Conservation (phyloP, 2,329 filamentous ascomycete species). For the Penicillium polonicum region DNA sequence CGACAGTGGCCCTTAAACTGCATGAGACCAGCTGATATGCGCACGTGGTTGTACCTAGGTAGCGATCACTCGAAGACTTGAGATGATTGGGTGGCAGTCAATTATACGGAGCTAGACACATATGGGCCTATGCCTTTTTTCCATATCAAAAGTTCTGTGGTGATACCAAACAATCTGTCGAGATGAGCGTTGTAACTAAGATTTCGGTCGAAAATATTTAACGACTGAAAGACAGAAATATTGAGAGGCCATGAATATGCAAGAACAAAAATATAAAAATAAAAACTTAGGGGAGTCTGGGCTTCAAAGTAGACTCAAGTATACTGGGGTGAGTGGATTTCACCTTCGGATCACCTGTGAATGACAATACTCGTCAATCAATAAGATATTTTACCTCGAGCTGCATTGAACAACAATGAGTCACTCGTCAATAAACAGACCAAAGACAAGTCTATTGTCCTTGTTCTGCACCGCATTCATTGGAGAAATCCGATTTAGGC, state of each 20-base stretch:
- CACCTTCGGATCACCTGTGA: not conserved
- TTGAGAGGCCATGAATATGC: no score
- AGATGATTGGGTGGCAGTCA: not conserved
- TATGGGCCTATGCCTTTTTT: no score
- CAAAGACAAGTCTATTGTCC: not conserved
- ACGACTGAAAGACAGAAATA: no score
- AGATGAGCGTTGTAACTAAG: not conserved
- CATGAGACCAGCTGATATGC: not conserved
- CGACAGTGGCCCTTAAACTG: not conserved
- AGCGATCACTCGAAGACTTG: not conserved
- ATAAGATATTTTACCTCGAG: not conserved
- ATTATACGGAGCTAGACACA: not conserved
- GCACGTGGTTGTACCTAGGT: not conserved
- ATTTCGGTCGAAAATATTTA: not conserved
- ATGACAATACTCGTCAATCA: not conserved
- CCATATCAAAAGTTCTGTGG: not conserved
- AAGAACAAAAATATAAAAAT: no score
- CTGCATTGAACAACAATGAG: not conserved
- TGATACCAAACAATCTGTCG: not conserved
- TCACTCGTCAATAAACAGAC: not conserved
- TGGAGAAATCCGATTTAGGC: conserved; percentile 13
- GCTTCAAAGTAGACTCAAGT: not conserved
- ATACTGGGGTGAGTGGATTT: not conserved
- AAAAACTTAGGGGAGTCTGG: not conserved
- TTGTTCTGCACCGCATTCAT: not conserved